phyloP scores from a whole-genome alignment of 108 stramenopile genomes.

The Stephanodiscus triporus region DNA sequence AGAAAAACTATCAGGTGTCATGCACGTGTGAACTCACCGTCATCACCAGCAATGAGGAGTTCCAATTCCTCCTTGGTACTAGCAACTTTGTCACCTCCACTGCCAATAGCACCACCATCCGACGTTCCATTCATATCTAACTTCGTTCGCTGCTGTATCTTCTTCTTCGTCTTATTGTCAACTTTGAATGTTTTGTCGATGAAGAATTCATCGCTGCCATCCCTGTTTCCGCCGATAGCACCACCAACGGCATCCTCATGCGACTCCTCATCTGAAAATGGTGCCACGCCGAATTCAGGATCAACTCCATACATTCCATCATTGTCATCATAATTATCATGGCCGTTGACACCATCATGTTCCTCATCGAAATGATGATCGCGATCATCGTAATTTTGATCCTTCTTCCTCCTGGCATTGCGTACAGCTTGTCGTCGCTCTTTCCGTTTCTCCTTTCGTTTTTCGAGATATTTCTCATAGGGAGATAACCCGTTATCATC shows the following conservation, averaged over 20 bases:
- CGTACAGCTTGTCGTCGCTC: conserved; percentile 65
- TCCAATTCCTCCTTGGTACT: conserved; percentile 75
- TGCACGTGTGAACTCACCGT: conserved; percentile 41
- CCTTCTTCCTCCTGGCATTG: conserved; percentile 39
- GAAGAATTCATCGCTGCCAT: conserved; percentile 57
- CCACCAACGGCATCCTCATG: conserved; percentile 39
- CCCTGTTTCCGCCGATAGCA: conserved; percentile 10
- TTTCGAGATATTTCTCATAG: conserved; percentile 87
- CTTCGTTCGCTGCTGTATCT: background rate
- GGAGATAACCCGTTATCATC: conserved; percentile 68
- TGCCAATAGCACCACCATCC: conserved; percentile 1
- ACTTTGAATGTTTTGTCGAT: conserved; percentile 14
- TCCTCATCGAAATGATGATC: background rate
- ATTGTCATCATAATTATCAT: conserved; percentile 17
- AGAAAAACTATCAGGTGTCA: background rate
- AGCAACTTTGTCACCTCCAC: conserved; percentile 1
- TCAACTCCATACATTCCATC: conserved; percentile 50
- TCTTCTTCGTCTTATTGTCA: conserved; percentile 6
- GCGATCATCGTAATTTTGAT: conserved; percentile 7
- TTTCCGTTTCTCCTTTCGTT: conserved; percentile 82
- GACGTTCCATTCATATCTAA: conserved; percentile 18
- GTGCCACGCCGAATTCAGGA: conserved; percentile 52
- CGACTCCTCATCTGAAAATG: conserved; percentile 46
- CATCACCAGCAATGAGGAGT: conserved; percentile 78
- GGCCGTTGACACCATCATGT: conserved; percentile 3